phyloP scores from a whole-genome alignment of 75 land plant species.

The Selaginella tamariscina region DNA sequence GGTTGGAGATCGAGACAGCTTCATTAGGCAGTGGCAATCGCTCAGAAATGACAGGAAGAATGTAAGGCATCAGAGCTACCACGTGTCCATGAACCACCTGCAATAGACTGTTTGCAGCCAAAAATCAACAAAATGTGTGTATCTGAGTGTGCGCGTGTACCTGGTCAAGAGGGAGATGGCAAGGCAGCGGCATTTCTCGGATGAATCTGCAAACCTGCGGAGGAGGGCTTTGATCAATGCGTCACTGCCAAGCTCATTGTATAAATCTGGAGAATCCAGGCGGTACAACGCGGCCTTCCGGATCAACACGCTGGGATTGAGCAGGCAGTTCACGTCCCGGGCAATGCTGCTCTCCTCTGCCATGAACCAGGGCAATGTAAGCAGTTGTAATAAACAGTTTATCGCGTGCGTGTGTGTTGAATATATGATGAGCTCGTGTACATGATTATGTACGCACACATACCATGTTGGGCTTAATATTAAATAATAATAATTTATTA shows the following conservation, averaged over 20 bases:
- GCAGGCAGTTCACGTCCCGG: neutral
- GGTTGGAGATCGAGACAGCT: neutral
- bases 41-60: conserved; percentile 30
- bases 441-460: too few relatives aligned
- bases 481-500: too few relatives aligned
- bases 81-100: conserved; percentile 18
- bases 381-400: too few relatives aligned
- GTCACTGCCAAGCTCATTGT: conserved; percentile 8
- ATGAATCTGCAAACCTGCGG: conserved; percentile 25
- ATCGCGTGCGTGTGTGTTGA: too few relatives aligned
- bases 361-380: too few relatives aligned
- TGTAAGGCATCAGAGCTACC: conserved; percentile 25
- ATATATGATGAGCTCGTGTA: too few relatives aligned
- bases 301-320: neutral
- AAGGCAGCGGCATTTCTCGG: conserved; percentile 29
- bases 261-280: neutral
- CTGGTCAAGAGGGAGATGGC: conserved; percentile 15
- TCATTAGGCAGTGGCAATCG: conserved; percentile 22
- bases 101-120: conserved; percentile 21
- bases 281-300: neutral
- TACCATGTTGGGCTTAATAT: too few relatives aligned
- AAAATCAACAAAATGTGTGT: too few relatives aligned
- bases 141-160: conserved; percentile 10
- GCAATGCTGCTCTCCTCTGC: neutral
- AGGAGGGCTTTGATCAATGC: conserved; percentile 24